Conservation (phyloP, 2,329 filamentous ascomycete species). For the Epichloe sylvatica region DNA sequence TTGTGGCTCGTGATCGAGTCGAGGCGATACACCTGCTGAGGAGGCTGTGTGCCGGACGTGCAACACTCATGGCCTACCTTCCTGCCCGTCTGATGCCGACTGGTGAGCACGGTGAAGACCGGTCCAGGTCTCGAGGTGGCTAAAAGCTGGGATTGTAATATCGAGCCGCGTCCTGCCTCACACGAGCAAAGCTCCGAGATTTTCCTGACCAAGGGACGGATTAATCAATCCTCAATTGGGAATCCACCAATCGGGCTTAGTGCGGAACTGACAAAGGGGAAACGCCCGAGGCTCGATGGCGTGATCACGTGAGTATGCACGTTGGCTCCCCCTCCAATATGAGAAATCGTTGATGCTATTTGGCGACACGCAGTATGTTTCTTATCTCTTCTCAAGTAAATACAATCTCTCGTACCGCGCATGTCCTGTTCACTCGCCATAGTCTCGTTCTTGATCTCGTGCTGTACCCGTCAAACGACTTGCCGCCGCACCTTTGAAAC, state of each 20-base stretch:
- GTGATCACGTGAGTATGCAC: neutral
- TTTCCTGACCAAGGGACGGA: constrained; percentile 14
- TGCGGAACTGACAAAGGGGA: neutral
- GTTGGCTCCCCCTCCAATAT: neutral
- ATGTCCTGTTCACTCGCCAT: neutral
- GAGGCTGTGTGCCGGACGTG: constrained; percentile 40
- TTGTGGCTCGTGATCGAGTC: constrained; percentile 12
- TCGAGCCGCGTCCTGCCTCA: constrained; percentile 7
- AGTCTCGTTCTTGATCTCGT: no score
- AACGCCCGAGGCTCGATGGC: neutral
- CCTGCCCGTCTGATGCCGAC: neutral
- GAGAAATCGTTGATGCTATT: no score
- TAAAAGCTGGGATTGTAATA: neutral
- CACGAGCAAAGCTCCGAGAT: constrained; percentile 15
- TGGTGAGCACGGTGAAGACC: neutral
- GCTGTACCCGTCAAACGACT: neutral
- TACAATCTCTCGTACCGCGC: neutral
- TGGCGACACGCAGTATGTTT: no score
- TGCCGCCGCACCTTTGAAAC: constrained; percentile 6
- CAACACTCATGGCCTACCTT: constrained; percentile 36
- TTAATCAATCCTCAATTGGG: constrained; percentile 2
- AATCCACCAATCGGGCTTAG: constrained; percentile 5
- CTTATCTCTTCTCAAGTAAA: neutral
- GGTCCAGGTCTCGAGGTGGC: neutral
- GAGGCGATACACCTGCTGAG: constrained; percentile 35